A percentile compares a stretch with the other conserved stretches of the same genome.
phyloP scores from a whole-genome alignment of 1,139 yeast species.

The Geotrichum phurueaensis region DNA sequence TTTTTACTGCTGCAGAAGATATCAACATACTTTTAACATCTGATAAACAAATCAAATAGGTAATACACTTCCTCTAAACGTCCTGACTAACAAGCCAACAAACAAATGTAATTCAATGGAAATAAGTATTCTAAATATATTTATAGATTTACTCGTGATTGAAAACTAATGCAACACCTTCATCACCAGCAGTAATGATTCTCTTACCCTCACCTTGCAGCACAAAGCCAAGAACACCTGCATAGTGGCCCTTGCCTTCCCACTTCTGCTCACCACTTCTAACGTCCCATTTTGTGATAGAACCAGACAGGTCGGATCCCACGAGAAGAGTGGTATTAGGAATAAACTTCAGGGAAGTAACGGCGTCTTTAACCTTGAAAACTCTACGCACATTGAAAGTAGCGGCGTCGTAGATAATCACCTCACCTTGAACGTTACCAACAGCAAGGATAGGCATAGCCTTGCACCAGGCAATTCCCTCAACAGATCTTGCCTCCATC shows the following conservation, averaged over 20 bases:
- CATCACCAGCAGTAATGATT: conserved; percentile 94
- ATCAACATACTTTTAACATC: no score
- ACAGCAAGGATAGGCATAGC: conserved; percentile 64
- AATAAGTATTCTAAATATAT: background rate
- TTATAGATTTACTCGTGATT: conserved; percentile 26
- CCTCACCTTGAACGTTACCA: conserved; percentile 85
- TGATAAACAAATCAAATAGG: no score
- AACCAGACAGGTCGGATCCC: conserved; percentile 80
- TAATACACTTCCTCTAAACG: no score
- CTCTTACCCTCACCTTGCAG: conserved; percentile 58
- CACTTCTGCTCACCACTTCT: conserved; percentile 73
- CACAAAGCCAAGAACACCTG: conserved; percentile 86
- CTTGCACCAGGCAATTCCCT: conserved; percentile 78
- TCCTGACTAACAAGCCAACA: background rate
- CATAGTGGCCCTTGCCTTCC: conserved; percentile 84
- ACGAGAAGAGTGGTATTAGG: conserved; percentile 52
- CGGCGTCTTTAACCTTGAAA: conserved; percentile 67
- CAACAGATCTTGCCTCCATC: conserved; percentile 72
- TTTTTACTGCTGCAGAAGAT: no score
- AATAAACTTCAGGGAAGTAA: conserved; percentile 72
- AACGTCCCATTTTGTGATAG: conserved; percentile 80
- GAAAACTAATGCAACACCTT: conserved; percentile 82
- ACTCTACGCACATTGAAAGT: conserved; percentile 82
- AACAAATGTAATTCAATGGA: background rate
- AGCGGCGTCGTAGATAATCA: conserved; percentile 70